A percentile compares a stretch with the other conserved stretches of the same genome.
These are phyloP conservation scores for Myochromella boudieri DNA, from an alignment of 768 basidiomycete species.

Conservation along the genomic window DNA sequence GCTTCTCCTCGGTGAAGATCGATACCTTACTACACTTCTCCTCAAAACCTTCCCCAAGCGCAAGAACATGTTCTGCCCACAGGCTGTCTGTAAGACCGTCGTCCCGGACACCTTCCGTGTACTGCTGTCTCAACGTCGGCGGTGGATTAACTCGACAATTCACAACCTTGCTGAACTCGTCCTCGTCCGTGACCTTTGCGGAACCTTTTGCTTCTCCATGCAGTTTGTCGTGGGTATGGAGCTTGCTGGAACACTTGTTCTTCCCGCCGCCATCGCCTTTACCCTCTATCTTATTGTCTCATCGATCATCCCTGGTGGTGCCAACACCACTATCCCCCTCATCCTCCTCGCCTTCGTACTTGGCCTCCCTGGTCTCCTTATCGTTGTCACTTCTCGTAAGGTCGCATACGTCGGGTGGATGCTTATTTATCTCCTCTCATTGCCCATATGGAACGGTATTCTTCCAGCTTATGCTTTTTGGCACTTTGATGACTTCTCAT, in stretches of 20 bases:
- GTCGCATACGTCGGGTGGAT: constrained; percentile 96
- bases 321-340: constrained; percentile 85
- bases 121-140: constrained; percentile 91
- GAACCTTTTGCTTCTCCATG: constrained; percentile 99
- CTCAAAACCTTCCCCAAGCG: constrained; percentile 99
- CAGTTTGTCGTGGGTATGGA: constrained; percentile 99
- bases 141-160: constrained; percentile 99
- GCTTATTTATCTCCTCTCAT: constrained; percentile 87
- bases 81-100: constrained; percentile 98
- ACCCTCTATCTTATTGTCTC: constrained; percentile 90
- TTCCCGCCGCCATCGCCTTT: constrained; percentile 97
- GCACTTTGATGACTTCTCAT: constrained; percentile 98
- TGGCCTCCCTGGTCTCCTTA: constrained; percentile 92
- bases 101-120: constrained; percentile 96
- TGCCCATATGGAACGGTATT: constrained; percentile 97
- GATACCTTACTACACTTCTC: constrained; percentile 96
- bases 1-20: constrained; percentile 96
- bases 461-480: constrained; percentile 96
- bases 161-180: constrained; percentile 96
- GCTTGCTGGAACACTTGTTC: constrained; percentile 90
- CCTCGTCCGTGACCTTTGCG: constrained; percentile 96
- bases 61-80: constrained; percentile 98
- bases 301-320: constrained; percentile 78
- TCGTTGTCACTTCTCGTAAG: constrained; percentile 95
- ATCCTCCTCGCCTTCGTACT: constrained; percentile 92